These are phyloP conservation scores for Groenewaldozyma auringiensis DNA, from an alignment of 1,139 yeast genomes.

Conservation along the genomic window DNA sequence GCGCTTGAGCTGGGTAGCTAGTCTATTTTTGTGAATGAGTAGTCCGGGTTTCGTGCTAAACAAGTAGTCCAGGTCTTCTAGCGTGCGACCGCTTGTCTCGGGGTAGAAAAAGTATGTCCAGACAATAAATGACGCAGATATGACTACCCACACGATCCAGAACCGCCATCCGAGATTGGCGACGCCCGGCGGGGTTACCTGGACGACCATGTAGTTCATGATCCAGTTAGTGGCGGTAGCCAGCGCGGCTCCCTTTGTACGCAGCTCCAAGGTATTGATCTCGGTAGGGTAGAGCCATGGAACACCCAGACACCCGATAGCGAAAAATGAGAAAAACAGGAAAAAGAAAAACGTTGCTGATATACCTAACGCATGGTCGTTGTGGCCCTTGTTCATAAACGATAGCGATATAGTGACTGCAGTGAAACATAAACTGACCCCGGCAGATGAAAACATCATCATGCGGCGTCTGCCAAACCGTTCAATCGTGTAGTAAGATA, in stretches of 20 bases:
- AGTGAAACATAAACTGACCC: conserved; percentile 12
- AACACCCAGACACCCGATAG: conserved; percentile 9
- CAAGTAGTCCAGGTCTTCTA: conserved; percentile 41
- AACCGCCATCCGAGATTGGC: conserved; percentile 39
- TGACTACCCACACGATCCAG: conserved; percentile 36
- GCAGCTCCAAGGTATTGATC: conserved; percentile 49
- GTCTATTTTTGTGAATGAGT: not conserved
- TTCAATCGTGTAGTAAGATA: conserved; percentile 37
- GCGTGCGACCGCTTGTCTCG: conserved; percentile 34
- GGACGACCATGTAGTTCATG: conserved; percentile 45
- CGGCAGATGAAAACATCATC: conserved; percentile 30
- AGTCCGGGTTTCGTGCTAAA: conserved; percentile 13
- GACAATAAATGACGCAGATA: conserved; percentile 32
- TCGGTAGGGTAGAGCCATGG: conserved; percentile 44
- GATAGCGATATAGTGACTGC: conserved; percentile 2
- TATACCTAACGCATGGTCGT: not conserved
- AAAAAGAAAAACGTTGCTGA: conserved; percentile 4
- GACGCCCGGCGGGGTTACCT: conserved; percentile 48
- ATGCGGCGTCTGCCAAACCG: conserved; percentile 52
- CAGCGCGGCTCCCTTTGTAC: conserved; percentile 45
- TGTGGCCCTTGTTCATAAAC: not conserved
- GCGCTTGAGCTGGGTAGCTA: not conserved
- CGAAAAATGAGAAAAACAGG: conserved; percentile 4
- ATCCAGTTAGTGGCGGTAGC: conserved; percentile 49
- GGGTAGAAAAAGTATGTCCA: conserved; percentile 39